A percentile compares a stretch with the other conserved stretches of the same genome.
Evolutionary conservation across 2,329 filamentous ascomycete genomes (phyloP).

Genomic region (Pseudopithomyces chartarum): DNA sequence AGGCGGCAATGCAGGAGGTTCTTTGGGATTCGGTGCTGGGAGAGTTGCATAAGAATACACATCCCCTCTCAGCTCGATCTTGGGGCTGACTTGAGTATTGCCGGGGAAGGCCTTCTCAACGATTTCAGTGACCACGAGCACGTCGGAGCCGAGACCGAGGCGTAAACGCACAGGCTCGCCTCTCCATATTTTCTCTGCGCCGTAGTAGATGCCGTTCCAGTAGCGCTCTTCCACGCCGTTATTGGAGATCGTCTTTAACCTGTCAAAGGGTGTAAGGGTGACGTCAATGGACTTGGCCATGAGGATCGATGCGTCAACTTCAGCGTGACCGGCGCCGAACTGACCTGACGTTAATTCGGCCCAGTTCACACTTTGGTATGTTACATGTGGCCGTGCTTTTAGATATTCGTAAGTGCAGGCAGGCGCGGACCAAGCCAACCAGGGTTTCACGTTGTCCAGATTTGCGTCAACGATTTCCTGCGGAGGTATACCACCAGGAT

Average conservation of each 20-base stretch:
- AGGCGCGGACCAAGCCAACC: conserved; percentile 64
- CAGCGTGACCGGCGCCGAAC: conserved; percentile 55
- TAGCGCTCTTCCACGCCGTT: conserved; percentile 49
- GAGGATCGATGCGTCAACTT: conserved; percentile 63
- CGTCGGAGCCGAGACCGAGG: conserved; percentile 51
- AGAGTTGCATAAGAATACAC: conserved; percentile 55
- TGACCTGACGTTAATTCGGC: conserved; percentile 48
- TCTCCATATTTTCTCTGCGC: conserved; percentile 64
- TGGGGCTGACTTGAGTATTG: conserved; percentile 23
- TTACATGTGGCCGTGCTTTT: conserved; percentile 45
- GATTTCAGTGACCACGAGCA: conserved; percentile 55
- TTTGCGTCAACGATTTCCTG: conserved; percentile 52
- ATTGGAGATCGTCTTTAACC: conserved; percentile 47
- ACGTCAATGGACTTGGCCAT: conserved; percentile 61
- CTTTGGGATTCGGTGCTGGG: conserved; percentile 33
- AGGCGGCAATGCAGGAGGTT: conserved; percentile 42
- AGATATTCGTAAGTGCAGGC: conserved; percentile 54
- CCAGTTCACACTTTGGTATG: conserved; percentile 60
- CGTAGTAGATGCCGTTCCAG: conserved; percentile 61
- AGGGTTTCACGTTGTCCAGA: conserved; percentile 54
- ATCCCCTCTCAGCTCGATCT: conserved; percentile 55
- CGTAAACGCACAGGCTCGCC: conserved; percentile 63
- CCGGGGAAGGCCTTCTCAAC: conserved; percentile 43
- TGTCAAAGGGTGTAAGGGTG: conserved; percentile 60
- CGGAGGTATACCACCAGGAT: conserved; percentile 47